Evolutionary conservation across 1,284 basidiomycete species (phyloP), one percentile per base, ranked within the genome.

Genomic region (Fomitopsis betulina): DNA sequence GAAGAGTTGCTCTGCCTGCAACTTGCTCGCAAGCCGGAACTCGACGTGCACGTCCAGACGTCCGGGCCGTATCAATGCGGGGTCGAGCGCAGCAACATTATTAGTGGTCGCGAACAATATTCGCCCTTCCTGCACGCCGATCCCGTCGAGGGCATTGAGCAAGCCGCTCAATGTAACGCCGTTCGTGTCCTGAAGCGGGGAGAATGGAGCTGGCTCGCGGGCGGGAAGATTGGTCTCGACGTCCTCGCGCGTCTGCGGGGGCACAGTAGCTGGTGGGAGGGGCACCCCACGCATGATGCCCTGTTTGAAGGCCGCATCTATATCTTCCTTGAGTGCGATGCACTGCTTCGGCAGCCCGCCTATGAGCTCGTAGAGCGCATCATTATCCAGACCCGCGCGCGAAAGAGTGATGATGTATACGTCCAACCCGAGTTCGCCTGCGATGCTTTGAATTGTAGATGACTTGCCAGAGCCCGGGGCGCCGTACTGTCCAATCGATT

Each of bases 311-410:
- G 87, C 87, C 3, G 85, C 88, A 61, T 91, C 89, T 58, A 91
- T 86, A 66, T 91, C 91, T 71, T 93, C 91, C 81, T 93, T 88
- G 25, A 93, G 74, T 0, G 87, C 84, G 58, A 93, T 86, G 62
- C 85, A 88, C 62, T 81, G 77, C 55, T 83, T 78, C 45, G 91
- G 89, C 2, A 93, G 78, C 7, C 81, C 77, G 7, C 81, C 78
- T 58, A 91, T 83, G 39, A 91, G 75, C 27, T 82, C 77, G 50
- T 75, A 78, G 27, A 93, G 79, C 7, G 73, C 68, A 0, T 76
- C 74, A 67, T 94, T 91, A 67, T 92, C 88, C 58, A 94, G 71
- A 10, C 84, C 85, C 3, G 75, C 68, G 19, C 84, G 80, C 2
- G 88, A 85, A 17, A 93, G 79, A 0, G 87, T 86, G 47, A 93